Conservation (phyloP, 495 filamentous ascomycete species). For the Aspergillus ostianus region DNA sequence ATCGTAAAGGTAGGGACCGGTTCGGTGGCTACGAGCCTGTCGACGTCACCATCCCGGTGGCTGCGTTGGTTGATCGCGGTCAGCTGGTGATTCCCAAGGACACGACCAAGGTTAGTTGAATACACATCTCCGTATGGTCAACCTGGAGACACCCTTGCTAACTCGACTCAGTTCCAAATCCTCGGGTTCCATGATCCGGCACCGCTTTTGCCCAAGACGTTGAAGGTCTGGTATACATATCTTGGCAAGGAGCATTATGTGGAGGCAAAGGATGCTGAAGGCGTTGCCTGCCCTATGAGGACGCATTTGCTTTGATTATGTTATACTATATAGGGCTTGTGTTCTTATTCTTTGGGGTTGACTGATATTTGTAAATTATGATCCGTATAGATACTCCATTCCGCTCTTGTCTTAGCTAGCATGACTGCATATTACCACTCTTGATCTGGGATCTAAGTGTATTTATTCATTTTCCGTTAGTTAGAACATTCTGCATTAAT, state of each 20-base stretch:
- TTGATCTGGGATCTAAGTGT: background rate
- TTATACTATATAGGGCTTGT: background rate
- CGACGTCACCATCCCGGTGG: conserved; percentile 51
- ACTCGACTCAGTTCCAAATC: conserved; percentile 43
- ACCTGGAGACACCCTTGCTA: conserved; percentile 2
- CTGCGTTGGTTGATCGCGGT: conserved; percentile 44
- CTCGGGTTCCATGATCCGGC: conserved; percentile 59
- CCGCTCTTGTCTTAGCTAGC: background rate
- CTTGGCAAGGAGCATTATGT: conserved; percentile 44
- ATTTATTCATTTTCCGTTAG: no score
- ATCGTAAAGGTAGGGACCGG: conserved; percentile 19
- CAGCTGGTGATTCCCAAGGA: conserved; percentile 46
- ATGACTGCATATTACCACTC: conserved; percentile 1
- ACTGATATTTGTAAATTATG: no score
- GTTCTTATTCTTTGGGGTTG: background rate
- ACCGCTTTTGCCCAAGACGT: conserved; percentile 48
- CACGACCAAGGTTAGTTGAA: conserved; percentile 37
- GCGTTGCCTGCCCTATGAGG: conserved; percentile 40
- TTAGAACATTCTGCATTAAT: no score
- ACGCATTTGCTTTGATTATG: conserved; percentile 21
- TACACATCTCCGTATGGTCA: background rate
- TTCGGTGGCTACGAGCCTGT: conserved; percentile 27
- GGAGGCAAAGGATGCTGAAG: conserved; percentile 47
- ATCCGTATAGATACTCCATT: no score
- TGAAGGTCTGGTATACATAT: conserved; percentile 55